Evolutionary conservation across 148 eudicot species (phyloP).

Genomic region (Rheum nobile): DNA sequence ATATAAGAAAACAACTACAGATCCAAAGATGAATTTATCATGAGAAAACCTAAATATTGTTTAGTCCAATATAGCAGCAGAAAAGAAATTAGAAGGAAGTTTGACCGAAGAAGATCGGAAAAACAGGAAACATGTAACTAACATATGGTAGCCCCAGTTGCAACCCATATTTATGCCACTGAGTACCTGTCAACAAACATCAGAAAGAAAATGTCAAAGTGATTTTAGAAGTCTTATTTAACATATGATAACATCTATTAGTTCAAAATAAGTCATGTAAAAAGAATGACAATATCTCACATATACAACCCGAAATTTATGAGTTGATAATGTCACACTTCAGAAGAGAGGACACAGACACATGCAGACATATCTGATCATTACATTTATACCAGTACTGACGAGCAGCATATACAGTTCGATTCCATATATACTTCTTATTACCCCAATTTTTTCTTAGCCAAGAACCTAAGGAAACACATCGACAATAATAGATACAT

Average conservation of each 20-base stretch:
- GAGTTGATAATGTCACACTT: neutral
- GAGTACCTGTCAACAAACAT: constrained; percentile 48
- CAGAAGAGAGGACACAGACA: neutral
- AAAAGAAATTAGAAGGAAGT: neutral
- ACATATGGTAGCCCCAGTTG: constrained; percentile 93
- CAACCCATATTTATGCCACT: constrained; percentile 98
- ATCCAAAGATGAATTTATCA: neutral
- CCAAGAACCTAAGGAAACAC: neutral
- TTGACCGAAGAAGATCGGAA: neutral
- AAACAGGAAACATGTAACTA: constrained; percentile 19
- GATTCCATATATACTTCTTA: neutral
- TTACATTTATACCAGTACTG: neutral
- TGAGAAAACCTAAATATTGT: neutral
- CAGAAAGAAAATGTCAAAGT: neutral
- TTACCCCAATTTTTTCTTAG: neutral
- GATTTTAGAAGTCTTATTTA: neutral
- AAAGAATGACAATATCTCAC: neutral
- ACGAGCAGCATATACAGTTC: neutral
- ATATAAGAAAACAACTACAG: neutral
- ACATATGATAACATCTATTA: neutral
- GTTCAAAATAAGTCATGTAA: neutral
- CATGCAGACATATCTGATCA: neutral
- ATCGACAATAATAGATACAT: neutral
- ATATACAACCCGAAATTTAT: neutral
- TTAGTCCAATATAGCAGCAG: neutral